Conservation (phyloP, 306 rosid species). For the Parietaria judaica region DNA sequence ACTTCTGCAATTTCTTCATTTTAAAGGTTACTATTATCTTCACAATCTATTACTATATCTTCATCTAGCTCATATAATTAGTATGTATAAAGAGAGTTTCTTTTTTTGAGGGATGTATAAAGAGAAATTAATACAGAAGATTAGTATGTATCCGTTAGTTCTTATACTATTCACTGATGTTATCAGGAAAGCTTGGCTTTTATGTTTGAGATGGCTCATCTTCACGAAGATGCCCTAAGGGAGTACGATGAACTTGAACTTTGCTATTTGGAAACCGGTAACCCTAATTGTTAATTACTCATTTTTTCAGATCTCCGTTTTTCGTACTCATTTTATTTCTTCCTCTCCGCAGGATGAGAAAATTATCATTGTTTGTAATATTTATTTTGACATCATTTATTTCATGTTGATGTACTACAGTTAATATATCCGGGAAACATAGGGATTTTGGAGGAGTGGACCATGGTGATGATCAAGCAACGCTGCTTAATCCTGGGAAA, state of each 20-base stretch:
- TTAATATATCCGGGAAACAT: conserved; percentile 58
- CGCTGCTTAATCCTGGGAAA: conserved; percentile 65
- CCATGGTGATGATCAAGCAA: conserved; percentile 87
- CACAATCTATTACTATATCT: conserved; percentile 21
- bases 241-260: conserved; percentile 95
- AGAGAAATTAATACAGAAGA: too few species aligned
- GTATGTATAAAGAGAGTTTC: too few species aligned
- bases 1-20: conserved; percentile 95
- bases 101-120: too few species aligned
- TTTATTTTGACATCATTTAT: conserved; percentile 8
- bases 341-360: too few species aligned
- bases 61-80: neutral
- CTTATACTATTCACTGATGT: conserved; percentile 7
- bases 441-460: conserved; percentile 89
- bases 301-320: conserved; percentile 6
- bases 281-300: conserved; percentile 3
- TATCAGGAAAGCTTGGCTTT: conserved; percentile 97
- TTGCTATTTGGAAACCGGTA: conserved; percentile 96
- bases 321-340: too few species aligned
- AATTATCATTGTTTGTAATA: too few species aligned
- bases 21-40: conserved; percentile 64
- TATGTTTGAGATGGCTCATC: conserved; percentile 96
- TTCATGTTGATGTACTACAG: conserved; percentile 34
- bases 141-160: too few species aligned
- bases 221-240: conserved; percentile 91